A percentile compares a stretch with the other conserved stretches of the same genome.
Conservation (phyloP, 257 asterid species). For the Hygrophila difformis region DNA sequence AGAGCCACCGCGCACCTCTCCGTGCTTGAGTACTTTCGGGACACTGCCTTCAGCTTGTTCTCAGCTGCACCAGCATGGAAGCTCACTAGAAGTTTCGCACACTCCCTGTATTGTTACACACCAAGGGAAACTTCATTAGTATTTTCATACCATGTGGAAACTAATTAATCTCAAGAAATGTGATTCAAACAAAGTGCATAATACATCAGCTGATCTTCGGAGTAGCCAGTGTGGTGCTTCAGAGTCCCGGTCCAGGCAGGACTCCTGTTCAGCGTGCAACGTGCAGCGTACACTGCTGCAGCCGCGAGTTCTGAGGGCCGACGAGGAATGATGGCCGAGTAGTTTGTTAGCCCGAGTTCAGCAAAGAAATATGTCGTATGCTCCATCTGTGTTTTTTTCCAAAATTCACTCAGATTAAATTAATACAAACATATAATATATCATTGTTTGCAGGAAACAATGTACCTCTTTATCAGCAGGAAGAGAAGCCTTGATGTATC, state of each 20-base stretch:
- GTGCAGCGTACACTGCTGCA: conserved; percentile 79
- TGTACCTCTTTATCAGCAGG: conserved; percentile 40
- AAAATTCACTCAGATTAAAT: too few species aligned
- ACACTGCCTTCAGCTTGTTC: conserved; percentile 55
- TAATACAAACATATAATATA: too few species aligned
- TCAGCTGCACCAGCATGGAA: conserved; percentile 43
- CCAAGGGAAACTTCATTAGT: too few species aligned
- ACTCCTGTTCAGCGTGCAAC: conserved; percentile 46
- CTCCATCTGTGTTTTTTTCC: conserved; percentile 38
- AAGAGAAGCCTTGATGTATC: conserved; percentile 43
- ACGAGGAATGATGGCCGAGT: conserved; percentile 28
- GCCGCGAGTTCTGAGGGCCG: conserved; percentile 68
- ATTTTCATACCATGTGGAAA: too few species aligned
- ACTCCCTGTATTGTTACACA: conserved; percentile 61
- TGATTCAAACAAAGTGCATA: too few species aligned
- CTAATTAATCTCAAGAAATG: too few species aligned
- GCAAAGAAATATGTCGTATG: conserved; percentile 61
- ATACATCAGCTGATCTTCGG: conserved; percentile 49
- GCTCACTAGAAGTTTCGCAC: conserved; percentile 52
- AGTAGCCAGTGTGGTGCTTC: conserved; percentile 61
- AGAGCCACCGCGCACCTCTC: conserved; percentile 62
- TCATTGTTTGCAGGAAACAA: too few species aligned
- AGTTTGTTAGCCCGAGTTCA: conserved; percentile 65
- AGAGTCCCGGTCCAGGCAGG: conserved; percentile 70
- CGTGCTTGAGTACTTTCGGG: conserved; percentile 44